Evolutionary conservation across 2,329 filamentous ascomycete species (phyloP).

Genomic region (Calonectria pseudoturangicola): DNA sequence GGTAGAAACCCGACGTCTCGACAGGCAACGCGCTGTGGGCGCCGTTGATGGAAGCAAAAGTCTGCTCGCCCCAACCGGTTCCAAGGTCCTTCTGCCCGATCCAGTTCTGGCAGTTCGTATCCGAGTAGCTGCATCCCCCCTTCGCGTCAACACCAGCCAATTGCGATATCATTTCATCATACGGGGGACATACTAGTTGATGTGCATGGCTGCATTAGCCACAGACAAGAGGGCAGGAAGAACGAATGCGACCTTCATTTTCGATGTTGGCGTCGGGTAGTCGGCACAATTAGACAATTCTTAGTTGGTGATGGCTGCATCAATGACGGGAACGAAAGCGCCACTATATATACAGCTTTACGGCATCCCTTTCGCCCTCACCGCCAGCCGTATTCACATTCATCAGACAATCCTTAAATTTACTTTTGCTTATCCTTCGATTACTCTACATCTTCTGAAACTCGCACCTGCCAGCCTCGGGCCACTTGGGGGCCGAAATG

Average conservation of each 20-base stretch:
- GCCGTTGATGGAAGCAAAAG: not conserved
- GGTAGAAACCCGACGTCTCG: slow-evolving; percentile 3
- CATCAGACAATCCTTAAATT: not conserved
- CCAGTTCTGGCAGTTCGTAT: slow-evolving; percentile 38
- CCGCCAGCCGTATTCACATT: not conserved
- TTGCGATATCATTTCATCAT: not conserved
- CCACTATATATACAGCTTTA: slow-evolving; percentile 3
- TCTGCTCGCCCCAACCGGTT: slow-evolving; percentile 28
- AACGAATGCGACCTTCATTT: slow-evolving; percentile 33
- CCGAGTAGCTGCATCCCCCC: slow-evolving; percentile 25
- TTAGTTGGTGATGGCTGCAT: not conserved
- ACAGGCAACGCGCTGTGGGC: slow-evolving; percentile 28
- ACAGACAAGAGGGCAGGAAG: slow-evolving; percentile 26
- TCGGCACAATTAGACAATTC: not conserved
- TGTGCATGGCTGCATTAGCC: slow-evolving; percentile 28
- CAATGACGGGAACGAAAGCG: not conserved
- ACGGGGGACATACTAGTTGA: slow-evolving; percentile 31
- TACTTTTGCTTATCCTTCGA: not conserved
- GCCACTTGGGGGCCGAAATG: not conserved
- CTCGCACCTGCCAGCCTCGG: not conserved
- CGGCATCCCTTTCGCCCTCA: not conserved
- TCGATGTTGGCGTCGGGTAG: not conserved
- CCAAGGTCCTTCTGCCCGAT: slow-evolving; percentile 34
- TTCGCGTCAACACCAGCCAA: not conserved
- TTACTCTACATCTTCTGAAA: slow-evolving; percentile 4